Base-by-base conservation (phyloP, 2,329 filamentous ascomycete genomes). In the Bertia moriformis region DNA sequence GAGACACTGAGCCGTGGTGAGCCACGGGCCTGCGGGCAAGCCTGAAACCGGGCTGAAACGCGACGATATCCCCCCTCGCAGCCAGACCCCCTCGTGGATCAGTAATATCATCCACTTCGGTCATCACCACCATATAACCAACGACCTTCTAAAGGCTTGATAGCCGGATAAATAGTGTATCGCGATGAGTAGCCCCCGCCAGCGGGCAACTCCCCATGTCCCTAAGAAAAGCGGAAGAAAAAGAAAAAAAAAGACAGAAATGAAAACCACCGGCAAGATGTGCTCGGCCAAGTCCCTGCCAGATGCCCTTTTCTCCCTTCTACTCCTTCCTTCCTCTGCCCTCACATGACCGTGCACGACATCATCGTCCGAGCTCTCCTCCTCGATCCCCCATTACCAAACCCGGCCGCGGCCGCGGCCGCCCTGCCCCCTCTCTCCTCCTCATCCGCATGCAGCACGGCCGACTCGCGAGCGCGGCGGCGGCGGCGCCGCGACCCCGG, bases 381-480 rank as follows among this genome's bases (percentile, higher is more conserved):
- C 41, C 75, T 67, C 42, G 76, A 67, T 27, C 76, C 67, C 3
- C 60, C 65, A 17, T 61, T 63, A 4, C 63, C 61, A n/a, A 58
- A 46, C 4, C 61, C 74, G n/a, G 12, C 73, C 80, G 35, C n/a
- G n/a, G n/a, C n/a, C n/a, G n/a, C n/a, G n/a, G n/a, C n/a, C n/a
- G n/a, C n/a, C n/a, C n/a, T n/a, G n/a, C n/a, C n/a, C n/a, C n/a
- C n/a, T n/a, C n/a, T n/a, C 7, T 83, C 83, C 46, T 87, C 83
- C 54, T 94, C 87, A 48, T 85, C 76, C 37, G 82, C 78, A 58
- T 91, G 85, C 47, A 85, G 66, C 53, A 80, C 68, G 52, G 85
- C 80, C 4, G 87, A 86, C 54, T 93, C 85, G 37, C 88, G 71
- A 2, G 85, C 85, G 42, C 88, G 69, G 38, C 87, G 71, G 45